Evolutionary conservation across 2,329 filamentous ascomycete genomes (phyloP).

Genomic region (Hypoxylon sp.): DNA sequence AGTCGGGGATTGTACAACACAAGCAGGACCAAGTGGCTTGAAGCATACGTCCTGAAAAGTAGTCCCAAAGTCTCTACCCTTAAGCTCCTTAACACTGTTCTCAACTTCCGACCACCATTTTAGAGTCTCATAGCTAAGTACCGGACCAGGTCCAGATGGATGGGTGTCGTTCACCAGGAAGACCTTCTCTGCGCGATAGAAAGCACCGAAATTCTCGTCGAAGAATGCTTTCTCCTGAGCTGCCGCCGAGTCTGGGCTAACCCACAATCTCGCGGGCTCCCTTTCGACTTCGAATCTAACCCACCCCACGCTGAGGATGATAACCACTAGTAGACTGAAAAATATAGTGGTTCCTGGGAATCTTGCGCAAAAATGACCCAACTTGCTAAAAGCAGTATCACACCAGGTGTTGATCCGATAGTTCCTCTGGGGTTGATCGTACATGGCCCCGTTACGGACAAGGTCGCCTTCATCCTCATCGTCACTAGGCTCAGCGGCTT

Average conservation of each 20-base stretch:
- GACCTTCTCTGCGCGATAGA: slow-evolving; percentile 93
- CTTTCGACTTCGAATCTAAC: slow-evolving; percentile 89
- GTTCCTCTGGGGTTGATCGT: slow-evolving; percentile 82
- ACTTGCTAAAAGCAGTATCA: slow-evolving; percentile 82
- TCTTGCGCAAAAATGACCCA: slow-evolving; percentile 84
- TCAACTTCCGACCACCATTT: slow-evolving; percentile 96
- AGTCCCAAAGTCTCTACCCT: slow-evolving; percentile 77
- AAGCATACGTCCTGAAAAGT: slow-evolving; percentile 90
- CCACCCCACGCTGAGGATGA: slow-evolving; percentile 88
- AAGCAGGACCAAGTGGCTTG: slow-evolving; percentile 90
- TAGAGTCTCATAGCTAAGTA: slow-evolving; percentile 89
- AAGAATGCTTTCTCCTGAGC: slow-evolving; percentile 96
- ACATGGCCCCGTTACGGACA: slow-evolving; percentile 80
- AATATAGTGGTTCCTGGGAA: slow-evolving; percentile 89
- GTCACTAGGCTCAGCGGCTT: slow-evolving; percentile 86
- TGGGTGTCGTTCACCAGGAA: slow-evolving; percentile 93
- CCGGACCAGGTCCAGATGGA: slow-evolving; percentile 75
- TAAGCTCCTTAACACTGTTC: slow-evolving; percentile 78
- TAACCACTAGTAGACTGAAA: slow-evolving; percentile 80
- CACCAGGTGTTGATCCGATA: slow-evolving; percentile 89
- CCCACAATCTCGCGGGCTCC: slow-evolving; percentile 93
- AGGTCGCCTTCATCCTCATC: slow-evolving; percentile 95
- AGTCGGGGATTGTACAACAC: slow-evolving; percentile 92
- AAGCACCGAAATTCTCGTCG: slow-evolving; percentile 92
- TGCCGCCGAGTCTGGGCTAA: slow-evolving; percentile 92